Evolutionary conservation across 2,329 filamentous ascomycete species (phyloP).

Genomic region (Colletotrichum liriopes): DNA sequence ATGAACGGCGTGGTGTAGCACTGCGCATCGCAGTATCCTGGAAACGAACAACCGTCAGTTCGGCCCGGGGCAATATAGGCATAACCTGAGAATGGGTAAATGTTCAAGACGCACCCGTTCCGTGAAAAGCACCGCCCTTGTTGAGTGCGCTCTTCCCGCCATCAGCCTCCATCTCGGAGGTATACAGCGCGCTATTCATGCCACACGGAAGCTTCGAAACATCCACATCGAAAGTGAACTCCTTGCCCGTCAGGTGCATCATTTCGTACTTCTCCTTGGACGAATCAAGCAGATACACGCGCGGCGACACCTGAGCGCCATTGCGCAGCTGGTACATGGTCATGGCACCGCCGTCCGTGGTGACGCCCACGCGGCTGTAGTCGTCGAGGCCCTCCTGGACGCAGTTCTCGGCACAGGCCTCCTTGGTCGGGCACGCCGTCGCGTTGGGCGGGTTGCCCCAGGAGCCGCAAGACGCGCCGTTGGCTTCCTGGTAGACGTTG

Average conservation of each 20-base stretch:
- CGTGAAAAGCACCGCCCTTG: conserved; percentile 72
- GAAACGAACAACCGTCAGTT: background rate
- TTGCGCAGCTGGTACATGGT: conserved; percentile 50
- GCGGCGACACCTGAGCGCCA: conserved; percentile 53
- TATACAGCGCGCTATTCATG: conserved; percentile 78
- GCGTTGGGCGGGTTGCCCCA: conserved; percentile 55
- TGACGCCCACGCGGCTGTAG: conserved; percentile 58
- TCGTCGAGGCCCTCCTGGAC: conserved; percentile 66
- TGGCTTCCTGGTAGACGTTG: conserved; percentile 59
- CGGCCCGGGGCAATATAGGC: background rate
- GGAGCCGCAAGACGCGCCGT: conserved; percentile 52
- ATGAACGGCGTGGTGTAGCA: conserved; percentile 68
- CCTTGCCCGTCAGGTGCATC: conserved; percentile 72
- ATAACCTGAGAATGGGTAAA: background rate
- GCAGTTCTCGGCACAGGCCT: conserved; percentile 68
- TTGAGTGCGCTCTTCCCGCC: conserved; percentile 71
- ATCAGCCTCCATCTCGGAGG: conserved; percentile 69
- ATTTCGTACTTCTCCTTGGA: conserved; percentile 72
- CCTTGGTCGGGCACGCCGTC: conserved; percentile 64
- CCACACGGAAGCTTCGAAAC: conserved; percentile 76
- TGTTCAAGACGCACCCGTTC: conserved; percentile 61
- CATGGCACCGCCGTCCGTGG: conserved; percentile 50
- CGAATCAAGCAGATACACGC: conserved; percentile 72
- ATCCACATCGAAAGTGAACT: conserved; percentile 78
- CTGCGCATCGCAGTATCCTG: conserved; percentile 72